Evolutionary conservation across 768 basidiomycete genomes (phyloP), one percentile per base, ranked within the genome.

Genomic region (Lactifluus volemus): DNA sequence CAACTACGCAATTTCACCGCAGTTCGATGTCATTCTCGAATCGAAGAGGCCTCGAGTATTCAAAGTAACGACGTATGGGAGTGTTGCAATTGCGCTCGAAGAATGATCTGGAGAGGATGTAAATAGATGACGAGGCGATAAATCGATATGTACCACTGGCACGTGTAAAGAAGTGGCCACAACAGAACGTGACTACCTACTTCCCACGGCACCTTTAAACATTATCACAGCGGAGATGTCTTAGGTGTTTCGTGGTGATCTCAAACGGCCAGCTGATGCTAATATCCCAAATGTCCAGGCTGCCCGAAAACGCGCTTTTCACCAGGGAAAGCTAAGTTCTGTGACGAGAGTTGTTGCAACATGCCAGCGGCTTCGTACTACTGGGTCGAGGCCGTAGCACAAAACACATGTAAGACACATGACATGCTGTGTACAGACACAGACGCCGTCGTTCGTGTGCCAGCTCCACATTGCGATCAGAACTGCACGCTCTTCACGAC

Each of bases 401-500:
- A 0, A 29, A 30, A 6, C 11, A 17, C 51, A 38, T 44, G 25
- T 11, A 25, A 6, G 49, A 21, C 25, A 60, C 32, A 19, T 15
- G 42, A 21, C 9, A 60, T 34, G 32, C 21, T 34, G 34, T 49
- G 55, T 51, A 45, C n/a, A n/a, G 2, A 25, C 25, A 25, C 25
- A 36, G 21, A 34, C 4, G 17, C 32, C 44, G 34, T 30, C 44
- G 34, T 39, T 21, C 17, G 41, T 21, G 21, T 49, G 49, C 32
- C 45, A 36, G 21, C n/a, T 5, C 39, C 19, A 25, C 0, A 36
- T n/a, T 10, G 21, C 7, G 36, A 48, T 64, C 60, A 73, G 71
- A 97, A 75, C 64, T 81, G 84, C 65, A 91, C 79, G 73, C 89
- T 87, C 78, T 96, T 96, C 75, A 93, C 79, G 41, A 92, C 88